phyloP scores from a whole-genome alignment of 2,329 filamentous ascomycete genomes.

The Cytospora piceicola region DNA sequence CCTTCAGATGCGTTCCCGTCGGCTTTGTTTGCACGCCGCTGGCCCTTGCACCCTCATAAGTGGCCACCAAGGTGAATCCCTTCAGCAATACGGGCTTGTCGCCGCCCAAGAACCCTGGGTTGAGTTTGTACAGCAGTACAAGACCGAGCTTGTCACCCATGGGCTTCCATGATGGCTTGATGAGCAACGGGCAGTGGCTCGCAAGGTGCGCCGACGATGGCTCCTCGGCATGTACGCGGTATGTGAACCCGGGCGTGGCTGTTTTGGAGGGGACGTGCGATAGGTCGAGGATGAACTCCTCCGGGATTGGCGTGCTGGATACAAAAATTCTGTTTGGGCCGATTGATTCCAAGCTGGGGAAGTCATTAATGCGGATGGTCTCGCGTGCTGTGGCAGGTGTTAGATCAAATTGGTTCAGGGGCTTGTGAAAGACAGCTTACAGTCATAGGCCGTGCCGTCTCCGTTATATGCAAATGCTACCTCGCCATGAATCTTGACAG shows the following conservation, averaged over 20 bases:
- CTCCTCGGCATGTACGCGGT: slow-evolving; percentile 77
- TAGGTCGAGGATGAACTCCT: slow-evolving; percentile 79
- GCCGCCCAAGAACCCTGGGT: slow-evolving; percentile 62
- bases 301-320: slow-evolving; percentile 66
- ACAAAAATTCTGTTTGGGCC: slow-evolving; percentile 93
- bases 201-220: slow-evolving; percentile 42
- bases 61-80: slow-evolving; percentile 75
- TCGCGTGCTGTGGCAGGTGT: slow-evolving; percentile 52
- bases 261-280: slow-evolving; percentile 66
- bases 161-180: slow-evolving; percentile 80
- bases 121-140: slow-evolving; percentile 81
- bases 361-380: slow-evolving; percentile 84
- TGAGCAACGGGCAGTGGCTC: slow-evolving; percentile 70
- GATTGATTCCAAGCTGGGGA: slow-evolving; percentile 84
- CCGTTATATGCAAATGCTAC: slow-evolving; percentile 83
- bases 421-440: slow-evolving; percentile 51
- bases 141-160: slow-evolving; percentile 85
- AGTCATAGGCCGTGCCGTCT: slow-evolving; percentile 50
- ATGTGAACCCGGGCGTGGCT: slow-evolving; percentile 86
- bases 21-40: slow-evolving; percentile 77
- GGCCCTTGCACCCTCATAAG: slow-evolving; percentile 69
- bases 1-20: slow-evolving; percentile 75
- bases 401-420: not conserved
- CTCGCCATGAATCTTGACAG: slow-evolving; percentile 80
- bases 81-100: slow-evolving; percentile 53